Evolutionary conservation across 495 filamentous ascomycete genomes (phyloP).

Genomic region (Cenococcum geophilum): DNA sequence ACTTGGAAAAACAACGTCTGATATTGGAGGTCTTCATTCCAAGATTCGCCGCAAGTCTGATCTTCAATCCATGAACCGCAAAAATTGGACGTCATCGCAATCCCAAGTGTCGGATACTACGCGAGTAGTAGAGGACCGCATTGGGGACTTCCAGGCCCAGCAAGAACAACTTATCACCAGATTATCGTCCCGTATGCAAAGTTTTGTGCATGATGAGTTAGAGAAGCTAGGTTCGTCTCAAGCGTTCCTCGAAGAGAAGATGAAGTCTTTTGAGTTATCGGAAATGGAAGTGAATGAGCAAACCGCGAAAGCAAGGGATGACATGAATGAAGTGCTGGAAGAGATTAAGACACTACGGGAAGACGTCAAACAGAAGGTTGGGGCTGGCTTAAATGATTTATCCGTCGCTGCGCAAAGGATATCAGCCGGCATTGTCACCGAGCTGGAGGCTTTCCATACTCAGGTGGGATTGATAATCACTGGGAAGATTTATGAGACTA

Average conservation of each 20-base stretch:
- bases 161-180: slow-evolving; percentile 63
- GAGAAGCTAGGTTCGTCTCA: slow-evolving; percentile 59
- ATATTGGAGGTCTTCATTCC: slow-evolving; percentile 72
- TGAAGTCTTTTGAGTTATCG: slow-evolving; percentile 56
- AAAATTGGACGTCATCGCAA: slow-evolving; percentile 71
- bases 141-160: slow-evolving; percentile 60
- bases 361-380: slow-evolving; percentile 77
- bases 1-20: slow-evolving; percentile 65
- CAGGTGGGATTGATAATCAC: slow-evolving; percentile 45
- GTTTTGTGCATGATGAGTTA: slow-evolving; percentile 67
- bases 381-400: slow-evolving; percentile 76
- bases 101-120: slow-evolving; percentile 68
- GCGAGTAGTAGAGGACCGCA: slow-evolving; percentile 61
- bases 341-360: slow-evolving; percentile 85
- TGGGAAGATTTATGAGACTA: slow-evolving; percentile 11
- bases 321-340: slow-evolving; percentile 86
- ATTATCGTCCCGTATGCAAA: slow-evolving; percentile 62
- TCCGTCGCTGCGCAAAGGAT: slow-evolving; percentile 81
- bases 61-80: slow-evolving; percentile 71
- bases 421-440: slow-evolving; percentile 81
- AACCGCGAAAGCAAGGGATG: slow-evolving; percentile 64
- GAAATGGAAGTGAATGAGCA: slow-evolving; percentile 62
- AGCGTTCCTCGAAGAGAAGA: slow-evolving; percentile 60
- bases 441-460: slow-evolving; percentile 72
- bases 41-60: slow-evolving; percentile 79